A percentile compares a stretch with the other conserved stretches of the same genome.
phyloP scores from a whole-genome alignment of 208 protist species.

The Leishmania mexicana region DNA sequence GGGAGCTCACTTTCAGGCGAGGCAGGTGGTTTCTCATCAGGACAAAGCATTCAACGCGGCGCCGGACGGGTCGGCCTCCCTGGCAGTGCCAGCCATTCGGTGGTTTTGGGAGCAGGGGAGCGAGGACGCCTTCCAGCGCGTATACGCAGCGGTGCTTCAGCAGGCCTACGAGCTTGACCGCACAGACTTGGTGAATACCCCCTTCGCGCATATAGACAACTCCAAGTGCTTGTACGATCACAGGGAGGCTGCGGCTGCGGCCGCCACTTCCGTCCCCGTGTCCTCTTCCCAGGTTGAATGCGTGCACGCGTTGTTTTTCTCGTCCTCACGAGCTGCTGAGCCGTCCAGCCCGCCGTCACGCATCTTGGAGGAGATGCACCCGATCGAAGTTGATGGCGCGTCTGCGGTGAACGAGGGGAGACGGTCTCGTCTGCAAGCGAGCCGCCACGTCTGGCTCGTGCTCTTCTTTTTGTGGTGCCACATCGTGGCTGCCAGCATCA shows the following conservation, averaged over 20 bases:
- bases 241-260: neutral
- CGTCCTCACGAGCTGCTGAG: neutral
- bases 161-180: constrained; percentile 25
- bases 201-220: constrained; percentile 32
- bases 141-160: constrained; percentile 25
- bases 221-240: constrained; percentile 18
- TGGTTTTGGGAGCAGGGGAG: constrained; percentile 15
- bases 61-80: neutral
- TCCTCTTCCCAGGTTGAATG: neutral
- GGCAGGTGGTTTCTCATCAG: neutral
- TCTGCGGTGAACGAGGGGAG: constrained; percentile 12
- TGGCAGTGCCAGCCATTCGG: constrained; percentile 1
- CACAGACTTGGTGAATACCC: constrained; percentile 26
- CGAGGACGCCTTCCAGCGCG: constrained; percentile 13
- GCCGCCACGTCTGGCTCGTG: constrained; percentile 44
- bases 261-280: neutral
- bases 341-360: constrained; percentile 3
- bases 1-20: constrained; percentile 14
- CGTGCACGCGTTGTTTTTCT: constrained; percentile 24
- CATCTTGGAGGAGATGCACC: constrained; percentile 8
- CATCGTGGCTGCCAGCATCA: constrained; percentile 2
- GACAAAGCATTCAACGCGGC: neutral
- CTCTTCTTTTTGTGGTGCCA: constrained; percentile 54
- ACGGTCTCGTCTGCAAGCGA: constrained; percentile 31
- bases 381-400: neutral